Base-by-base conservation (phyloP, 2,329 filamentous ascomycete species). In the Apiospora koreana region DNA sequence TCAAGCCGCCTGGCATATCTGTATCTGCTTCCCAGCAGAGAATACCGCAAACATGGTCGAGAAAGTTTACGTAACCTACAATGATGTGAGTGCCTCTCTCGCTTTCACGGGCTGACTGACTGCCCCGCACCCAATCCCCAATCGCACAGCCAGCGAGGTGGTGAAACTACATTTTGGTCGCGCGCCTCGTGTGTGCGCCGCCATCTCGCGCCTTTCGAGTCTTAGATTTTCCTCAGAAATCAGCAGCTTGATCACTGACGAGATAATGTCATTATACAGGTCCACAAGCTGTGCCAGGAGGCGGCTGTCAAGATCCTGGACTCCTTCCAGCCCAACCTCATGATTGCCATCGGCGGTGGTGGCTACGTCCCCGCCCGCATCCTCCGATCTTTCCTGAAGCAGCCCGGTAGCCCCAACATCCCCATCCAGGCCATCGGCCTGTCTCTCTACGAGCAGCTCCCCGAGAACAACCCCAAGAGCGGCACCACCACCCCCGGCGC, bases 381-480 rank as follows among this genome's bases (percentile, higher is more conserved):
- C 82, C 89, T 99, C 74, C 94, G 96, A 74, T 98, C 96, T 25
- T 99, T 99, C 87, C 93, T 99, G 82, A 98, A 97, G 88, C 89
- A 91, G 80, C 88, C 93, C 71, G 94, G 93, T 76, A 89, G 87
- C 73, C 91, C 94, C 83, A 99, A 99, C 86, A 99, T 99, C 79
- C 95, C 96, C 75, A 99, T 99, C 83, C 96, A 99, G 88, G 96
- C 96, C 74, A 99, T 99, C 81, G 96, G 96, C 66, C 92, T 99
- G 74, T 98, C 95, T 28, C 91, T 99, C 69, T 99, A 99, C 87
- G 96, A 99, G 85, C 88, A 91, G 73, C 92, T 98, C 65, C 80
- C 86, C 71, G 78, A 83, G 67, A 85, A 85, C 71, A 86, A 87
- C 73, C 87, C 88, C 71, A 84, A 86, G 70, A 81, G 83, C 70